Percentiles rank a stretch among this genome's conserved stretches.
Evolutionary conservation across 2,329 filamentous ascomycete genomes (phyloP).

Genomic region (Diatrype stigma): DNA sequence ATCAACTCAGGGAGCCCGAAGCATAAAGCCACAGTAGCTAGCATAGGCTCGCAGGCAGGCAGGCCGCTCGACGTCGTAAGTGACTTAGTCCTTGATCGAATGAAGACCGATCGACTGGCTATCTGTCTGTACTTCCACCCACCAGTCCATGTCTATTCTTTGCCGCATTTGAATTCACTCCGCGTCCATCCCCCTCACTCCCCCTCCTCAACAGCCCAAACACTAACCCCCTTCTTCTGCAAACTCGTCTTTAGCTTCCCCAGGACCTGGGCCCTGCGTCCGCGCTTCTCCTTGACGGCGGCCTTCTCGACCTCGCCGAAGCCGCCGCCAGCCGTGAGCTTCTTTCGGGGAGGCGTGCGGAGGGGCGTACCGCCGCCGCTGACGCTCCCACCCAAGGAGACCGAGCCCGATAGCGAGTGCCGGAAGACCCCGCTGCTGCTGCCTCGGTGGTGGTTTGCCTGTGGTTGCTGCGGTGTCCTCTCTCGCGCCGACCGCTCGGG

Average conservation of each 20-base stretch:
- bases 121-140: too few species aligned
- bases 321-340: slow-evolving; percentile 47
- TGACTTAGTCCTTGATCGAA: too few species aligned
- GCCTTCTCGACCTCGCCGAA: slow-evolving; percentile 57
- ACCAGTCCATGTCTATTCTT: too few species aligned
- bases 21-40: too few species aligned
- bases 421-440: slow-evolving; percentile 37
- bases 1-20: too few species aligned
- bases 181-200: slow-evolving; percentile 30
- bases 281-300: slow-evolving; percentile 49
- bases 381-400: slow-evolving; percentile 22
- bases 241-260: slow-evolving; percentile 47
- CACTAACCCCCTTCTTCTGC: slow-evolving; percentile 45
- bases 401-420: slow-evolving; percentile 38
- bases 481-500: slow-evolving; percentile 36
- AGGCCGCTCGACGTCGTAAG: too few species aligned
- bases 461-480: slow-evolving; percentile 30
- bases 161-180: too few species aligned
- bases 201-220: slow-evolving; percentile 47
- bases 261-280: slow-evolving; percentile 49
- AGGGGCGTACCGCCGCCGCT: too few species aligned
- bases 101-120: too few species aligned
- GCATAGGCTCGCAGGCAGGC: too few species aligned
- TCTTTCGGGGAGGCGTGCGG: slow-evolving; percentile 52
- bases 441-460: slow-evolving; percentile 6